Base-by-base conservation (phyloP, 805 yeast genomes). In the Hanseniaspora guilliermondii region DNA sequence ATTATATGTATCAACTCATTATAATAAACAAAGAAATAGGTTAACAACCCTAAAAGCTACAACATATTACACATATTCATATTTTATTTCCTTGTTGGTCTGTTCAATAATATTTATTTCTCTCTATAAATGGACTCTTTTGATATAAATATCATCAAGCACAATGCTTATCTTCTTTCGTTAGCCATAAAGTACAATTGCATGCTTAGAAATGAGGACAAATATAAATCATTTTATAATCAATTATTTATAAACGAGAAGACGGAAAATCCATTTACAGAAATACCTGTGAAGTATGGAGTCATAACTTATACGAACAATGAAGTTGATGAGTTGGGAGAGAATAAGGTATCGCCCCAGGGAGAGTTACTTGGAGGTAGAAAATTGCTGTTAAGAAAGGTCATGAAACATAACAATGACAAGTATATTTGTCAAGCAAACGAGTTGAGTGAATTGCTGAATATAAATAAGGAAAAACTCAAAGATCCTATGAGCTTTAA, bases 271-370 rank as follows among this genome's bases (percentile, higher is more conserved):
- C 55, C 55, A 16, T 52, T 44, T 36, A n/a, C 19, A 19, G 46
- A 42, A 19, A 52, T 45, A 27, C 55, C 55, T 5, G 11, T 37
- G 2, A 27, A 36, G 7, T 37, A 44, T 6, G 47, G 47, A 8
- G 11, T 25, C 6, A 7, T 52, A 3, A 52, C 47, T 19, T 42
- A 37, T 19, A 37, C 39, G 12, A 44, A 39, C 9, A 47, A 52
- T 37, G 45, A 24, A 9, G 19, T 27, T 16, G 55, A 52, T 38
- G 32, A n/a, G 17, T 11, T 52, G 8, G 55, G 55, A 27, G 55
- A 52, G 6, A 52, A 21, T 16, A 52, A 44, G 19, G 39, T 52
- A 4, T 19, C 42, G 2, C 19, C 27, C 4, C 30, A 36, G 7
- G 55, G 55, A 0, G 49, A 33, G 11, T 21, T 52, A 8, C 21